phyloP scores from a whole-genome alignment of 1,284 basidiomycete species.

The Cutaneotrichosporon sp. region DNA sequence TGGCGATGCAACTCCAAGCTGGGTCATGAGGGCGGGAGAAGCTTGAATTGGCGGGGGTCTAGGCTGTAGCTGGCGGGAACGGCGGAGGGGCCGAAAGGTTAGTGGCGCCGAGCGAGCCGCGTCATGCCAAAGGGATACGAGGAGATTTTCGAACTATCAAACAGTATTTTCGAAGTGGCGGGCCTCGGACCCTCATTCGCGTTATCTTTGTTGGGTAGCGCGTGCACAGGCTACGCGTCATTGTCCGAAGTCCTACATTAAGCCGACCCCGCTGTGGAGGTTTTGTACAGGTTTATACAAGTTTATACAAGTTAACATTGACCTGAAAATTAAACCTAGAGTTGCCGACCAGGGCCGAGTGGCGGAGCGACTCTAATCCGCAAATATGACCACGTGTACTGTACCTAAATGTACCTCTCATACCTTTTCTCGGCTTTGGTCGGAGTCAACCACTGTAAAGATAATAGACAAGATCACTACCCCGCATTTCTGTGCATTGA shows the following conservation, averaged over 20 bases:
- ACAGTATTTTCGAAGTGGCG: background rate
- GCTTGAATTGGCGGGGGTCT: too few relatives aligned
- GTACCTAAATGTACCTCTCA: background rate
- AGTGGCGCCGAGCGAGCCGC: background rate
- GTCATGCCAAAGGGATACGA: background rate
- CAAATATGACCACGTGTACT: background rate
- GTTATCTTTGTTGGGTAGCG: slow-evolving; percentile 1
- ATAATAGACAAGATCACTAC: background rate
- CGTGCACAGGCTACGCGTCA: background rate
- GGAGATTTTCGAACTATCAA: background rate
- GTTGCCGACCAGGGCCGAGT: slow-evolving; percentile 10
- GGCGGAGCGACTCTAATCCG: slow-evolving; percentile 8
- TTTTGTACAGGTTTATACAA: background rate
- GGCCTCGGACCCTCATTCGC: background rate
- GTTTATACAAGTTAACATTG: too few relatives aligned
- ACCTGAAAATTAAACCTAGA: too few relatives aligned
- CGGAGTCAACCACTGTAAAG: background rate
- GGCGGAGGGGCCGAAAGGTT: background rate
- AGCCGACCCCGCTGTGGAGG: slow-evolving; percentile 12
- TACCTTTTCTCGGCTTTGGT: slow-evolving; percentile 4
- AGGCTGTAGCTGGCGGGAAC: background rate
- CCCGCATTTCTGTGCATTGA: slow-evolving; percentile 6
- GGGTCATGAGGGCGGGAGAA: too few relatives aligned
- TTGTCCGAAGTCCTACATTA: slow-evolving; percentile 6
- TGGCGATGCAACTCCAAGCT: too few relatives aligned